Base-by-base conservation (phyloP, 2,329 filamentous ascomycete species). In the Rhynchosporium agropyri region DNA sequence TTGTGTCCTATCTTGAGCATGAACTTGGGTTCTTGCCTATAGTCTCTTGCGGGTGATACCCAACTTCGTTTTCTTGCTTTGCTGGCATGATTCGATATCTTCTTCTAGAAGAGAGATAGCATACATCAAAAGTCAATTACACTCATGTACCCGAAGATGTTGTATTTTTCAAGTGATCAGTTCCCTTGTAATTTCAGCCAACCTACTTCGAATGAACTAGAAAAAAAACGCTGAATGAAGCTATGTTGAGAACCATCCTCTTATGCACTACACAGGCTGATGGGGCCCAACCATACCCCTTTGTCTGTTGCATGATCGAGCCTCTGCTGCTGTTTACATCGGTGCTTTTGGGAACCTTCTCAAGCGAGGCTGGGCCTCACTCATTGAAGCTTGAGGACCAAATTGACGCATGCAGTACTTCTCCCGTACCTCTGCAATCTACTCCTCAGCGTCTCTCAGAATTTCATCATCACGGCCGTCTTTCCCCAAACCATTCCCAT, bases 51-150 rank as follows among this genome's bases (percentile, higher is more conserved):
- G 50, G 48, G 55, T 66, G 69, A 73, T 73, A 71, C 70, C 71
- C 71, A 63, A 67, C 61, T 68, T 71, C 65, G 67, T 48, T 64
- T 63, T 63, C 61, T 68, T 70, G 67, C 68, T 62, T 60, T 26
- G 58, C 59, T 20, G 43, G 68, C 69, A 68, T 62, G 58, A 63
- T 64, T 66, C 61, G 64, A 68, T 59, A 65, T 68, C 65, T 68
- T 69, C 62, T 58, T 43, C 61, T 31, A 15, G 66, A 62, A 65
- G 63, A 70, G 67, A 73, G 69, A 73, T 72, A 71, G 70, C 66
- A 69, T 74, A 64, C 69, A 71, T 67, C 62, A 69, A 71, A 74
- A 71, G 68, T 69, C 67, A 74, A 74, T 70, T 50, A 71, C 71
- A 62, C 67, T 74, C 67, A 69, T 74, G 70, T 67, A 68, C 67